Evolutionary conservation across 495 filamentous ascomycete genomes (phyloP).

Genomic region (Coniosporium apollinis): DNA sequence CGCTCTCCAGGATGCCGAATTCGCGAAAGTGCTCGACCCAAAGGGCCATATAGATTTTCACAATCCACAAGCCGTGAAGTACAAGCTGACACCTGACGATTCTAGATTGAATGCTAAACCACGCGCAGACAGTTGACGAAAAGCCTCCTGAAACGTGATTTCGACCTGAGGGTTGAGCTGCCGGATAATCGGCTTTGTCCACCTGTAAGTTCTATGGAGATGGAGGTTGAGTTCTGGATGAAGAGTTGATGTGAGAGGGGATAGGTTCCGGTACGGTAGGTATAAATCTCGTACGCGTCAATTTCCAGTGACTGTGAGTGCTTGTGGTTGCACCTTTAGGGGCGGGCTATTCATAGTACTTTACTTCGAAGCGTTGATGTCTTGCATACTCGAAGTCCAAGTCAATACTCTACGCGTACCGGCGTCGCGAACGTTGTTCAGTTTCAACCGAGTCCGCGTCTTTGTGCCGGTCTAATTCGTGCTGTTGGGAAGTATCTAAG

Average conservation of each 20-base stretch:
- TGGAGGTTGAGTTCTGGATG: background rate
- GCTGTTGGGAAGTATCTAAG: no score
- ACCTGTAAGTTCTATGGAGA: conserved; percentile 38
- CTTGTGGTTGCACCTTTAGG: no score
- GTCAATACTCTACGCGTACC: no score
- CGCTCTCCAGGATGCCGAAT: conserved; percentile 38
- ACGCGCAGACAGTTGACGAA: conserved; percentile 54
- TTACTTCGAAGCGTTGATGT: no score
- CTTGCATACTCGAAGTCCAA: no score
- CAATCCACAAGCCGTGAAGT: conserved; percentile 59
- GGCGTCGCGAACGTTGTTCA: no score
- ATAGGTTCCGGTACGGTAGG: conserved; percentile 15
- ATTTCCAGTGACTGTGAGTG: no score
- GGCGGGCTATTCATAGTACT: no score
- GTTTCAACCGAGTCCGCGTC: no score
- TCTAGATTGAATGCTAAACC: background rate
- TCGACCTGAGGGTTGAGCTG: conserved; percentile 50
- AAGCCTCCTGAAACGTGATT: conserved; percentile 58
- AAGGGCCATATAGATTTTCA: conserved; percentile 59
- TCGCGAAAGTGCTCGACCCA: conserved; percentile 30
- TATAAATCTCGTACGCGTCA: background rate
- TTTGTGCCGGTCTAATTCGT: no score
- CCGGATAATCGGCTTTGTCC: conserved; percentile 74
- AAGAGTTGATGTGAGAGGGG: background rate
- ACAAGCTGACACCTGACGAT: conserved; percentile 3